Base-by-base conservation (phyloP, 148 eudicot genomes). In the Camellia japonica region DNA sequence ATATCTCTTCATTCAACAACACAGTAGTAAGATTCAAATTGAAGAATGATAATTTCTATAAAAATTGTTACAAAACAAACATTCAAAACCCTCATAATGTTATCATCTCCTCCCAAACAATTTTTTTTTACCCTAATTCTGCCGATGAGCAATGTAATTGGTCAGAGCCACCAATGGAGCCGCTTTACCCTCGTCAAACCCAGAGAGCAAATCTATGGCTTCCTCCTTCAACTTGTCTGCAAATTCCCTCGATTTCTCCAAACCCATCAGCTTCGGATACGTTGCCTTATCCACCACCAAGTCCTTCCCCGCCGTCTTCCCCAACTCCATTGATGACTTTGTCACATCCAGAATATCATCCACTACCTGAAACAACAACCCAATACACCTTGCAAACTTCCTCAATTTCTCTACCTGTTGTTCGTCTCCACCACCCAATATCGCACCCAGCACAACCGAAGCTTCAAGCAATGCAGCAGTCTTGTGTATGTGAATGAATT, bases 271-370 rank as follows among this genome's bases (percentile, higher is more conserved):
- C 62, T 84, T 84, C 13, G 87, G 89, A 46, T 84, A 86, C 0
- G 89, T 86, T 6, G 67, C 77, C 11, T 86, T 86, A 43, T 82
- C 87, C 8, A 74, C 62, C 58, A 38, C 83, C 87, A 86, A 62
- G 65, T 86, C 89, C 65, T 86, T 86, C n/a, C 85, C 87, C 0
- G 89, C 89, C 0, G 88, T 84, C 67, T 86, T 86, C 52, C 88
- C 88, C 51, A 86, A 70, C 19, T 86, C 88, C 23, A 75, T 41
- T 1, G 86, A 86, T 14, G 88, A 81, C 18, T 83, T 86, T 1
- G 88, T 86, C 8, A 86, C 86, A 23, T 86, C 88, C 0, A 86
- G 74, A 63, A 86, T 83, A 56, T 86, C 88, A 60, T 86, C 88
- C 52, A 86, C 88, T 51, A 86, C 88, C 54, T 86, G 86, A 79